phyloP scores from a whole-genome alignment of 2,329 filamentous ascomycete genomes.

The Epichloe festucae region DNA sequence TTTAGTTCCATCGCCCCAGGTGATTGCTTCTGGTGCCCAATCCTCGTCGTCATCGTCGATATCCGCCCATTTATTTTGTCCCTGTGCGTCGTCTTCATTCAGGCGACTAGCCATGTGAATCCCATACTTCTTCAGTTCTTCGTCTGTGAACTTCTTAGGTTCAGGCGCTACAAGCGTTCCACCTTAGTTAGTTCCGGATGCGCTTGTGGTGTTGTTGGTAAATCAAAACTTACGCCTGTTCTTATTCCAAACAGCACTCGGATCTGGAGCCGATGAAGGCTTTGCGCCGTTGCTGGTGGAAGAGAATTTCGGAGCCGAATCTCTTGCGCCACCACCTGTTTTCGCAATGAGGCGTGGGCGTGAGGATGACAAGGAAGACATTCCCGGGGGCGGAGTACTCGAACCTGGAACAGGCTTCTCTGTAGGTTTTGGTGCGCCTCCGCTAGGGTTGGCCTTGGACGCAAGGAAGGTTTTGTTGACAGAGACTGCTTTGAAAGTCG shows the following conservation, averaged over 20 bases:
- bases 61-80: conserved; percentile 78
- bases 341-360: conserved; percentile 68
- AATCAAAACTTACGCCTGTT: conserved; percentile 53
- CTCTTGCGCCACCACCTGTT: conserved; percentile 47
- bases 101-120: conserved; percentile 74
- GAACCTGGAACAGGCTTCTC: conserved; percentile 37
- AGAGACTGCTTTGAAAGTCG: conserved; percentile 73
- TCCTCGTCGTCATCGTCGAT: conserved; percentile 83
- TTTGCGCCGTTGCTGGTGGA: conserved; percentile 43
- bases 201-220: neutral
- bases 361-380: conserved; percentile 36
- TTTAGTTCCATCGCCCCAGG: conserved; percentile 82
- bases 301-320: conserved; percentile 32
- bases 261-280: conserved; percentile 50
- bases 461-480: conserved; percentile 74
- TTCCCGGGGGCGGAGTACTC: conserved; percentile 32
- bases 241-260: conserved; percentile 75
- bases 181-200: conserved; percentile 12
- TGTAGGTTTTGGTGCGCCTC: conserved; percentile 33
- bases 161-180: conserved; percentile 52
- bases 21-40: conserved; percentile 73
- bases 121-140: conserved; percentile 75
- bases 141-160: conserved; percentile 72
- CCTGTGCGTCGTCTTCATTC: conserved; percentile 59
- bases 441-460: conserved; percentile 45